phyloP scores from a whole-genome alignment of 306 rosid species.

The Corylus avellana region DNA sequence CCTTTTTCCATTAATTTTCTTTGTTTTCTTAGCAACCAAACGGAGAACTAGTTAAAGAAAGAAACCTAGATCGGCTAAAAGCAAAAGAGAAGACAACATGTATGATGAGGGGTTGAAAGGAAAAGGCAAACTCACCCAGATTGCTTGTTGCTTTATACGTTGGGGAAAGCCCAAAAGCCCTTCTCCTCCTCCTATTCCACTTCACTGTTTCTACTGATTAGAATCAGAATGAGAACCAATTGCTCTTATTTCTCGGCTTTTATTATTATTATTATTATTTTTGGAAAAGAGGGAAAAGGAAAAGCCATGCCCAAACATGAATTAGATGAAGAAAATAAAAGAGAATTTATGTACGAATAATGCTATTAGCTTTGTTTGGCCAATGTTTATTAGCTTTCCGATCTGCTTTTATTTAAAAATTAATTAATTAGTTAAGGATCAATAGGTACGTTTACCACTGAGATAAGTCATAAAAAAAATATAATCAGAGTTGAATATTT shows the following conservation, averaged over 20 bases:
- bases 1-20: background rate
- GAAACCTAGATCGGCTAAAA: background rate
- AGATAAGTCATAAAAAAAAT: too few relatives aligned
- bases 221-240: background rate
- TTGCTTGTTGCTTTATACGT: background rate
- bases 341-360: too few relatives aligned
- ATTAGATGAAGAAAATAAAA: too few relatives aligned
- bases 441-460: too few relatives aligned
- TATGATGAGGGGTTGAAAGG: background rate
- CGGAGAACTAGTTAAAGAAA: background rate
- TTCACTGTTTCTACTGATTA: background rate
- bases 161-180: background rate
- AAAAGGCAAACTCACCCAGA: background rate
- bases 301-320: too few relatives aligned
- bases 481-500: too few relatives aligned
- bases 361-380: too few relatives aligned
- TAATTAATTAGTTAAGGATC: too few relatives aligned
- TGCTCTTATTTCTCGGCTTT: background rate
- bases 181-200: background rate
- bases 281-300: background rate
- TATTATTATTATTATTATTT: background rate
- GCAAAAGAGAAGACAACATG: too few relatives aligned
- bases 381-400: too few relatives aligned
- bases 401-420: too few relatives aligned
- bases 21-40: background rate